These are phyloP conservation scores for Podosphaera fusca DNA, from an alignment of 2,329 filamentous ascomycete species.

Conservation along the genomic window DNA sequence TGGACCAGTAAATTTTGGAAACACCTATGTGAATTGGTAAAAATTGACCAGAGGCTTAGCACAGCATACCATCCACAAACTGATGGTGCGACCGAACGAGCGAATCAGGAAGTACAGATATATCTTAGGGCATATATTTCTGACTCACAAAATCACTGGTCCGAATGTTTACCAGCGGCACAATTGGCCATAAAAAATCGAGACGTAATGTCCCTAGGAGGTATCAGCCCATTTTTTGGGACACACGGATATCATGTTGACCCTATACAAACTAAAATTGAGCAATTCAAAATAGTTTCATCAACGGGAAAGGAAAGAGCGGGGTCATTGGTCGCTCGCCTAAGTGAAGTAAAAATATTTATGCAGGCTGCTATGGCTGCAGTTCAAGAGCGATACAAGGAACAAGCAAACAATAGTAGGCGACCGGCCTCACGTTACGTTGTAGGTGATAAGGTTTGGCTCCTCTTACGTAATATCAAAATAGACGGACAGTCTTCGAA, in stretches of 20 bases:
- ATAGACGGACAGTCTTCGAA: neutral
- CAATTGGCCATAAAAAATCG: constrained; percentile 1
- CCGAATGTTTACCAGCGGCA: neutral
- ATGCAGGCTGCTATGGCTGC: neutral
- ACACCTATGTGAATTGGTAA: neutral
- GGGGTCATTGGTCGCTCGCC: neutral
- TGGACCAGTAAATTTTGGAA: neutral
- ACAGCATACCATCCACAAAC: neutral
- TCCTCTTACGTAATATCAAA: neutral
- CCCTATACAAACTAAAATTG: neutral
- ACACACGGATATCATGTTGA: neutral
- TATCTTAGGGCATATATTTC: neutral
- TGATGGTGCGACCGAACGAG: neutral
- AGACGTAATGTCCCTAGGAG: neutral
- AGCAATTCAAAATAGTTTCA: neutral
- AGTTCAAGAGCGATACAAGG: neutral
- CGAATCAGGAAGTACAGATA: constrained; percentile 1
- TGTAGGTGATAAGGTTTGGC: neutral
- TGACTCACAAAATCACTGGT: neutral
- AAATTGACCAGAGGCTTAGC: neutral
- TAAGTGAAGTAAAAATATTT: neutral
- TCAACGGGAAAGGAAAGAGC: neutral
- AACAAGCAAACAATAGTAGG: neutral
- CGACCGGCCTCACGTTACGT: neutral
- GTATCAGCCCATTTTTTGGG: neutral